Conservation (phyloP, 352 stramenopile species). For the Phytophthora vignae region DNA sequence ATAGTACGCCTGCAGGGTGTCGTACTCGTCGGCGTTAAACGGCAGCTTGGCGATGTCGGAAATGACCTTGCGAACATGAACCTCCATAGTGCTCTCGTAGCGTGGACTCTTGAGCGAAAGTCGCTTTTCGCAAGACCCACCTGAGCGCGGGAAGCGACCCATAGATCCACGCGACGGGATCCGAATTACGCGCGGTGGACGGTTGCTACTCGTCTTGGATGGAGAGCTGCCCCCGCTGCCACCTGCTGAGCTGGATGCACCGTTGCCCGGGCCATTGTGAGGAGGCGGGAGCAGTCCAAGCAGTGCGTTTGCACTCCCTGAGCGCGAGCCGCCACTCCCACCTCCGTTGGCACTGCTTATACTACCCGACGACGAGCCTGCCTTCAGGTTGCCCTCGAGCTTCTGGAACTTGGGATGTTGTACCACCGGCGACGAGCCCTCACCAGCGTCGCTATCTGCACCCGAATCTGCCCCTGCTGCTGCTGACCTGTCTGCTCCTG, state of each 20-base stretch:
- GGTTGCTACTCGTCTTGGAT: conserved; percentile 50
- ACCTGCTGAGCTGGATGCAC: conserved; percentile 25
- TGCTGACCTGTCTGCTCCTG: conserved; percentile 19
- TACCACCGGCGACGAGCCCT: conserved; percentile 34
- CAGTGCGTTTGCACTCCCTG: conserved; percentile 49
- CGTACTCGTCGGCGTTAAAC: conserved; percentile 74
- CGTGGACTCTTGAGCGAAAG: conserved; percentile 74
- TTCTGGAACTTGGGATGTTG: conserved; percentile 64
- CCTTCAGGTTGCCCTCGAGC: conserved; percentile 54
- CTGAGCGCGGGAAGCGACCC: conserved; percentile 41
- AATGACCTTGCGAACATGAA: conserved; percentile 75
- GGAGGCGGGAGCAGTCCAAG: conserved; percentile 46
- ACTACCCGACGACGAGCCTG: conserved; percentile 55
- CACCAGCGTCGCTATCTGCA: conserved; percentile 38
- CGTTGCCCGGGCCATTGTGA: conserved; percentile 37
- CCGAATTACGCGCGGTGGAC: conserved; percentile 48
- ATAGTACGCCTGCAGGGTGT: conserved; percentile 69
- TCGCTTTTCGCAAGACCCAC: conserved; percentile 48
- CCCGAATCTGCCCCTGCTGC: conserved; percentile 28
- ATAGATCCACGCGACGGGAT: conserved; percentile 57
- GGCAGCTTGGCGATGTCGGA: conserved; percentile 66
- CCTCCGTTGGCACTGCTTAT: conserved; percentile 47
- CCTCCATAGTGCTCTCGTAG: conserved; percentile 79
- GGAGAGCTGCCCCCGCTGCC: conserved; percentile 36
- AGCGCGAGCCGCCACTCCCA: conserved; percentile 38